Percentiles rank a stretch among this genome's conserved stretches.
phyloP scores from a whole-genome alignment of 768 basidiomycete genomes.

The Scleroderma citrinum region DNA sequence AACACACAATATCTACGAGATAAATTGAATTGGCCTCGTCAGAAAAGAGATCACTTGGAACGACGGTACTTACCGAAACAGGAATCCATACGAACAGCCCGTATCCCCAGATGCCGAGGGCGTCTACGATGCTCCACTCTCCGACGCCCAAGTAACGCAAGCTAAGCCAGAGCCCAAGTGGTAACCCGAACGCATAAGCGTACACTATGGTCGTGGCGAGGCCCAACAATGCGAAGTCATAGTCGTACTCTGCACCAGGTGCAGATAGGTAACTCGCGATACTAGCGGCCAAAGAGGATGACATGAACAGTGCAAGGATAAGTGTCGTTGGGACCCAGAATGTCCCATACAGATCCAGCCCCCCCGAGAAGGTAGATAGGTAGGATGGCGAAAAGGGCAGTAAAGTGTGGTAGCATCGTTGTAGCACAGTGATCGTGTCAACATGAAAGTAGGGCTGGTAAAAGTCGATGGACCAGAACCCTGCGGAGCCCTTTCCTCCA shows the following conservation, averaged over 20 bases:
- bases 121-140: constrained; percentile 86
- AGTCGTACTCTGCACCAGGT: constrained; percentile 52
- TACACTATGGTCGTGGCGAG: constrained; percentile 84
- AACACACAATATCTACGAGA: constrained; percentile 68
- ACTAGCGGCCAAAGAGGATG: constrained; percentile 85
- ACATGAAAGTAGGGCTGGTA: constrained; percentile 88
- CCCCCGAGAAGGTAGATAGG: constrained; percentile 51
- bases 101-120: constrained; percentile 76
- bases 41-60: not conserved
- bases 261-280: constrained; percentile 81
- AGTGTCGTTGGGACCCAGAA: constrained; percentile 98
- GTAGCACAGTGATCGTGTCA: constrained; percentile 72
- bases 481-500: constrained; percentile 39
- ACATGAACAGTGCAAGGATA: constrained; percentile 88
- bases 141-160: constrained; percentile 83
- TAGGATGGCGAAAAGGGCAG: constrained; percentile 67
- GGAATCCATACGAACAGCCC: constrained; percentile 85
- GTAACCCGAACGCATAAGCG: constrained; percentile 77
- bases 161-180: constrained; percentile 77
- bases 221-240: constrained; percentile 81
- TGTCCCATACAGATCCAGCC: constrained; percentile 74
- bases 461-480: constrained; percentile 80
- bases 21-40: constrained; percentile 1
- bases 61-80: constrained; percentile 52
- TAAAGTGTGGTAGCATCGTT: constrained; percentile 71